Evolutionary conservation across 257 asterid genomes (phyloP).

Genomic region (Rhazya stricta): DNA sequence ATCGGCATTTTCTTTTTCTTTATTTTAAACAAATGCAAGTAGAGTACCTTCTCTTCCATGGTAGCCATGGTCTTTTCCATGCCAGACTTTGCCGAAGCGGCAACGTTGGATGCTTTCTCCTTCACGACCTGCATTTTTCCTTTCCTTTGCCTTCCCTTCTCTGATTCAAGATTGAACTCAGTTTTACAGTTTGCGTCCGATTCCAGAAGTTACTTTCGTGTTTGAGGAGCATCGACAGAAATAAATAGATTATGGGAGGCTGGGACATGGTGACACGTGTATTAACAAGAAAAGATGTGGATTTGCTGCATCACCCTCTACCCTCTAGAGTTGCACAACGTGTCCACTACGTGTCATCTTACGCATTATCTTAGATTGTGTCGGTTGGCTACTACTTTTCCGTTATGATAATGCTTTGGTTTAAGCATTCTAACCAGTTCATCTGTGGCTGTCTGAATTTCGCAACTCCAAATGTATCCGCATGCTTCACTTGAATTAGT

Average conservation of each 20-base stretch:
- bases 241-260: not conserved
- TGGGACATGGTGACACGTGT: not conserved
- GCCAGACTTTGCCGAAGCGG: conserved; percentile 73
- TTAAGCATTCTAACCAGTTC: too few relatives aligned
- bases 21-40: too few relatives aligned
- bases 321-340: not conserved
- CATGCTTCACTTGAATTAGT: too few relatives aligned
- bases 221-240: not conserved
- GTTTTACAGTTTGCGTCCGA: too few relatives aligned
- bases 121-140: conserved; percentile 50
- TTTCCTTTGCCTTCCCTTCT: not conserved
- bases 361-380: not conserved
- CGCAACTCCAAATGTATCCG: too few relatives aligned
- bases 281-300: not conserved
- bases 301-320: not conserved
- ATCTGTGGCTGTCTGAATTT: too few relatives aligned
- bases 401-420: too few relatives aligned
- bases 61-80: conserved; percentile 62
- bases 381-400: too few relatives aligned
- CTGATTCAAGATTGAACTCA: too few relatives aligned
- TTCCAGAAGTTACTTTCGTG: too few relatives aligned
- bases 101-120: conserved; percentile 53
- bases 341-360: not conserved
- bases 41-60: conserved; percentile 51
- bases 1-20: too few relatives aligned